phyloP scores from a whole-genome alignment of 345 rosid genomes.

The Reutealis trisperma region DNA sequence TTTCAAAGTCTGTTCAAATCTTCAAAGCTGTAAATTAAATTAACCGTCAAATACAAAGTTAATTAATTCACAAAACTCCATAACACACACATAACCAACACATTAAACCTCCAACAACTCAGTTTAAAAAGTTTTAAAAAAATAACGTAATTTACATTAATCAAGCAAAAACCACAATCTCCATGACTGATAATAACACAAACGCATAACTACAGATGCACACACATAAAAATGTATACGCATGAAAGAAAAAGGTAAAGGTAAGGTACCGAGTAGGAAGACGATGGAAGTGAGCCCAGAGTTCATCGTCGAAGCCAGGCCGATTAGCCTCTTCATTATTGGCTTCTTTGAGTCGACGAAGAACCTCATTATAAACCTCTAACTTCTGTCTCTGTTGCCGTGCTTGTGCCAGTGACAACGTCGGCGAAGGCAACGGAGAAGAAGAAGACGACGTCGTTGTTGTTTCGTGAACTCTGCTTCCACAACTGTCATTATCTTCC shows the following conservation, averaged over 20 bases:
- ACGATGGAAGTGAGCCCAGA: constrained; percentile 91
- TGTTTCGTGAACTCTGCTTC: constrained; percentile 45
- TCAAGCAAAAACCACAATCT: neutral
- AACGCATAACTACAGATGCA: neutral
- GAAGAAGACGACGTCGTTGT: constrained; percentile 40
- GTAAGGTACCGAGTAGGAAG: constrained; percentile 74
- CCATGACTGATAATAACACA: neutral
- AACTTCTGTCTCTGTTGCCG: constrained; percentile 64
- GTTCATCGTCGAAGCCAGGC: constrained; percentile 73
- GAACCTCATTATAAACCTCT: constrained; percentile 69
- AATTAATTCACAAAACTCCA: neutral
- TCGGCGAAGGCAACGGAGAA: constrained; percentile 11
- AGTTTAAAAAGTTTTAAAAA: neutral
- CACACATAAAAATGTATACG: neutral
- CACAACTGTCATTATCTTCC: constrained; percentile 72
- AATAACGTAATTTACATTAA: neutral
- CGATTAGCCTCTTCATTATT: constrained; percentile 48
- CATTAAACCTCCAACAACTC: neutral
- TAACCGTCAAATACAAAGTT: neutral
- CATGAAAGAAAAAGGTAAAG: neutral
- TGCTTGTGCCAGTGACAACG: constrained; percentile 13
- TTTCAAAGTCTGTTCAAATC: neutral
- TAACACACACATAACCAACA: neutral
- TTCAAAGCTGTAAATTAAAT: neutral
- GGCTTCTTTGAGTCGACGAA: constrained; percentile 67